Percentiles rank a stretch among this genome's conserved stretches.
These are phyloP conservation scores for Yamadazyma dushanensis DNA, from an alignment of 1,139 yeast genomes.

Conservation along the genomic window DNA sequence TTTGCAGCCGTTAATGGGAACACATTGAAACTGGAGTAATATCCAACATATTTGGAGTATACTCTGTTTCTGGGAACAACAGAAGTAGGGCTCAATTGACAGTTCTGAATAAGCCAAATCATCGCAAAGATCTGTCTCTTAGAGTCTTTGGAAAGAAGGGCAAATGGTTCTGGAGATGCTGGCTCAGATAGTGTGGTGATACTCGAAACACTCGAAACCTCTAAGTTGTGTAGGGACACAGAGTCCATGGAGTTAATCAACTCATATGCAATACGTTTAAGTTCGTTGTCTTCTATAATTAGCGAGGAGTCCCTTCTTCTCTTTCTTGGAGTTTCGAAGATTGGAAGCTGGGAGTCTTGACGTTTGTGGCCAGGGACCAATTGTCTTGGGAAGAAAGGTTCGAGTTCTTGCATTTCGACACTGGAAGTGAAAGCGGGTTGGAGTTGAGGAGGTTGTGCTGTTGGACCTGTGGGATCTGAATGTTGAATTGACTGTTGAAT, in stretches of 20 bases:
- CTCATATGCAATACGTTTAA: conserved; percentile 9
- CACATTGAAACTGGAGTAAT: conserved; percentile 66
- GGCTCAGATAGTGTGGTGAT: background rate
- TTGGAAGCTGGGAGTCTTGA: conserved; percentile 10
- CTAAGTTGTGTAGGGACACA: background rate
- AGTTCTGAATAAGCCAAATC: conserved; percentile 73
- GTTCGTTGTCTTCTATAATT: conserved; percentile 10
- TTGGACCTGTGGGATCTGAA: too few relatives aligned
- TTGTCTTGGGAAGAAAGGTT: background rate
- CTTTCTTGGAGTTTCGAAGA: conserved; percentile 10
- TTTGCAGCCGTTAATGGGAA: conserved; percentile 85
- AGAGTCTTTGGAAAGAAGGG: conserved; percentile 47
- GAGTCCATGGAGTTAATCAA: conserved; percentile 4
- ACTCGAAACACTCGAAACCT: background rate
- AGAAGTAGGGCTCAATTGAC: conserved; percentile 63
- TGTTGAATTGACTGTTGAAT: too few relatives aligned
- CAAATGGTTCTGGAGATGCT: background rate
- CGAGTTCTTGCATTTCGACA: too few relatives aligned
- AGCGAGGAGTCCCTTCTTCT: conserved; percentile 10
- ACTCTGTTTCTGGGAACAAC: conserved; percentile 84
- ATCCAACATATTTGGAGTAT: conserved; percentile 74
- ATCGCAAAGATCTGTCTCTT: conserved; percentile 79
- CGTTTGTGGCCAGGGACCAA: conserved; percentile 6
- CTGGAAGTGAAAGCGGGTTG: background rate
- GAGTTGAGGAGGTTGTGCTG: background rate